A percentile compares a stretch with the other conserved stretches of the same genome.
Conservation (phyloP, 345 rosid species). For the Gossypium thurberi region DNA sequence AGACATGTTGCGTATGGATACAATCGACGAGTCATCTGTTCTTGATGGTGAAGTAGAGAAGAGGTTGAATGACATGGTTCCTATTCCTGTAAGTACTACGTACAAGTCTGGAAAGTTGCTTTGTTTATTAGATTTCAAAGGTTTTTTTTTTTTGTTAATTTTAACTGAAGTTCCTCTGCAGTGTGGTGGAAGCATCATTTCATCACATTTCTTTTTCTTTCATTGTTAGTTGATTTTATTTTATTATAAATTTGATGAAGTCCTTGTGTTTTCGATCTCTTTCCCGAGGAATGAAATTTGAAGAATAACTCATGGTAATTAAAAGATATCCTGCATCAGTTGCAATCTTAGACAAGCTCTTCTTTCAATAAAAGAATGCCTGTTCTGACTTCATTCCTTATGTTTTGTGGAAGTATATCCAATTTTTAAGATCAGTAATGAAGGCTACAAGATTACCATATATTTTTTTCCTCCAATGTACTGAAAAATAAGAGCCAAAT, state of each 20-base stretch:
- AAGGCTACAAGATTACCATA: background rate
- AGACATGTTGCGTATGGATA: slow-evolving; percentile 20
- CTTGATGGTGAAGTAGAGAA: slow-evolving; percentile 53
- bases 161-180: background rate
- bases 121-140: background rate
- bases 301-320: background rate
- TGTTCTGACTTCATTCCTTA: background rate
- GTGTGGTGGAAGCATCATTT: background rate
- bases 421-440: background rate
- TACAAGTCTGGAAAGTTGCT: slow-evolving; percentile 10
- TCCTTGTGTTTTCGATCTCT: background rate
- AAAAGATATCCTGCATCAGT: background rate
- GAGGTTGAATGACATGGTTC: slow-evolving; percentile 61
- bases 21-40: slow-evolving; percentile 34
- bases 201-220: background rate
- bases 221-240: background rate
- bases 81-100: slow-evolving; percentile 68
- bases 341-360: background rate
- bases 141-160: background rate
- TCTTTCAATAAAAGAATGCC: background rate
- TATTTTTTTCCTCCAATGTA: background rate
- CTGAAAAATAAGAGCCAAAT: background rate
- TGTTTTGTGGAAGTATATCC: background rate
- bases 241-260: background rate
- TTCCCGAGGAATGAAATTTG: background rate